Base-by-base conservation (phyloP, 1,139 yeast genomes). In the Blastobotrys elegans region DNA sequence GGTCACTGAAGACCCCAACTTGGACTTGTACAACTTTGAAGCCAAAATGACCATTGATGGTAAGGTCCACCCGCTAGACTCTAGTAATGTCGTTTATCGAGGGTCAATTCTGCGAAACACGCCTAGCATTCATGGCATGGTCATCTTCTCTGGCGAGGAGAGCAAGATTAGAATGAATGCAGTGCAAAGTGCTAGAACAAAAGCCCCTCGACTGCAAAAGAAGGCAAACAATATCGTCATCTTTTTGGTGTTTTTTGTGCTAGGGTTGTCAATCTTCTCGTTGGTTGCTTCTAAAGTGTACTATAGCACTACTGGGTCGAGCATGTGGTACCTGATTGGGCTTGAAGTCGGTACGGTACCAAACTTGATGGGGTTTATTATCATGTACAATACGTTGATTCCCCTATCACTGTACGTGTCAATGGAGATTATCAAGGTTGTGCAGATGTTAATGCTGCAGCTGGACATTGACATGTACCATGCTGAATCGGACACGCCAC, bases 391-490 rank as follows among this genome's bases (percentile, higher is more conserved):
- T 62, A 92, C 98, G 0, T 75, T 94, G 69, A 94, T 94, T 62
- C 98, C 98, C 0, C 72, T 92, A 34, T 92, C 98, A 0, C 77
- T 94, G 38, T 94, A 94, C 61, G 98, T 92, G 27, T 89, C 97
- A 0, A 86, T 92, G 90, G 99, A 94, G 62, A 84, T 92, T 52
- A 89, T 92, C 60, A 92, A 92, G 63, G 84, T 86, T 2, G 79
- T 84, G 69, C 98, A 94, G 64, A 75, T 89, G 65, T 66, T 83
- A 39, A 72, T 90, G 53, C 70, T 94, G 59, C 95, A 88, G 62
- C 81, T 79, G 75, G 98, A 94, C 67, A 77, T 92, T 45, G 98
- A 94, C 65, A 88, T 94, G 96, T 94, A 92, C 61, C 89, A 92
- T 63, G 75, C 72, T 17, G 84, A 79, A 37, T 76, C 89, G 3